Evolutionary conservation across 768 basidiomycete species (phyloP).

Genomic region (Hericium erinaceus): DNA sequence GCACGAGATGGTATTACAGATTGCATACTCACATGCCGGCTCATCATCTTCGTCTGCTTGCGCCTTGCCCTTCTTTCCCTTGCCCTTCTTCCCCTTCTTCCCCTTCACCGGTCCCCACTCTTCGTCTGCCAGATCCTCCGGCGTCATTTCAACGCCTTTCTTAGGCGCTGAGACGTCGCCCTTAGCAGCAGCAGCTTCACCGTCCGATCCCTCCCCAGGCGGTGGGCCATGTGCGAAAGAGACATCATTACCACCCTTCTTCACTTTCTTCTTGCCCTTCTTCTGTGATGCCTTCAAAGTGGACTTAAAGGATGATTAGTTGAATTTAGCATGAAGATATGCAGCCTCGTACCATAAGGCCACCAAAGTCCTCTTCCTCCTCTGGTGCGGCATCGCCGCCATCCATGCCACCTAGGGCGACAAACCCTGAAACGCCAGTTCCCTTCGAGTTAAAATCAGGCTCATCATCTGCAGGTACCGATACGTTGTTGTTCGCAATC

Average conservation of each 20-base stretch:
- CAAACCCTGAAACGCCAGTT: constrained; percentile 42
- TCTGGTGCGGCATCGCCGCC: constrained; percentile 26
- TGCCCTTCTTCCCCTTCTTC: constrained; percentile 37
- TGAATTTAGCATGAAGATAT: neutral
- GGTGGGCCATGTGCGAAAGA: constrained; percentile 17
- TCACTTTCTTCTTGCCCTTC: constrained; percentile 43
- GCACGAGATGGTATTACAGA: neutral
- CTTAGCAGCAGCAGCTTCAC: constrained; percentile 23
- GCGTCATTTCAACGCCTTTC: constrained; percentile 24
- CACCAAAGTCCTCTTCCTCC: constrained; percentile 63
- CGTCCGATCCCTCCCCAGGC: constrained; percentile 22
- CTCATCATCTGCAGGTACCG: constrained; percentile 29
- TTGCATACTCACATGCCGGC: constrained; percentile 13
- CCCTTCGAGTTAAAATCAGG: constrained; percentile 28
- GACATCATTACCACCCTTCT: constrained; percentile 24
- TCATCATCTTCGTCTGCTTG: constrained; percentile 30
- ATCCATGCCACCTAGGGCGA: constrained; percentile 35
- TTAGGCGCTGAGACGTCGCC: constrained; percentile 22
- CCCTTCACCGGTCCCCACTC: constrained; percentile 35
- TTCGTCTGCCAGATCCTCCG: constrained; percentile 40
- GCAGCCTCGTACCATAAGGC: constrained; percentile 54
- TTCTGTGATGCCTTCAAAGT: constrained; percentile 50
- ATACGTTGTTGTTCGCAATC: constrained; percentile 32
- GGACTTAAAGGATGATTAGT: constrained; percentile 33
- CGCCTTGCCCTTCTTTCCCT: constrained; percentile 38